These are phyloP conservation scores for Rhizopus stolonifer DNA, from an alignment of 371 early-diverging fungal species.

Conservation along the genomic window DNA sequence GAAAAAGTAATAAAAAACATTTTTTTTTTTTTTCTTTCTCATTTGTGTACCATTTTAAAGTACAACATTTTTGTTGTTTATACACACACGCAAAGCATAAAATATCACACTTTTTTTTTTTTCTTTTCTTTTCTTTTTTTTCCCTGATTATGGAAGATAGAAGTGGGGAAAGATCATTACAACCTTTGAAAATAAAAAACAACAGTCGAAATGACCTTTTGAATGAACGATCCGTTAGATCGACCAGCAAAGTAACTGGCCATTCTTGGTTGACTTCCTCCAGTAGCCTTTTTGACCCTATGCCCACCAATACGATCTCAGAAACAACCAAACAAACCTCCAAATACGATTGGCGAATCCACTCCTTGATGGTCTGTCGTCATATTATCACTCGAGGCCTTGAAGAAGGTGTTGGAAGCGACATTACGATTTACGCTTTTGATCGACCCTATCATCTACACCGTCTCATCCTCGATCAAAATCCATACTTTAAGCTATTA, in stretches of 20 bases:
- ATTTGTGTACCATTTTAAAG: neutral
- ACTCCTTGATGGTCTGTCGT: slow-evolving; percentile 42
- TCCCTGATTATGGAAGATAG: neutral
- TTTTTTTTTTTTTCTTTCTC: neutral
- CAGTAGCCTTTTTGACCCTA: neutral
- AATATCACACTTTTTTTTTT: slow-evolving; percentile 1
- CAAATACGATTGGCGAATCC: slow-evolving; percentile 42
- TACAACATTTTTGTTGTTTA: neutral
- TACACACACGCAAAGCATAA: neutral
- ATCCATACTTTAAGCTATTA: slow-evolving; percentile 53
- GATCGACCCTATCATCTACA: slow-evolving; percentile 54
- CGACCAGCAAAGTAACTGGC: slow-evolving; percentile 24
- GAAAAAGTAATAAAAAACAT: neutral
- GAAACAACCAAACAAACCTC: neutral
- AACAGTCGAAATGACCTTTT: neutral
- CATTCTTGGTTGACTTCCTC: slow-evolving; percentile 12
- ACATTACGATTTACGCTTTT: slow-evolving; percentile 56
- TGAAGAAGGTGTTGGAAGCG: slow-evolving; percentile 55
- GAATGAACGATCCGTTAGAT: neutral
- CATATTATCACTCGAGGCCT: slow-evolving; percentile 59
- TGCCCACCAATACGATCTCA: neutral
- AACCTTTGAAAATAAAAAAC: neutral
- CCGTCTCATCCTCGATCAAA: slow-evolving; percentile 56
- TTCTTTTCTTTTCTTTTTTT: neutral
- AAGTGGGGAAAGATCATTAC: neutral